phyloP scores from a whole-genome alignment of 164 flowering plant genomes.

The Cinnamomum chago region DNA sequence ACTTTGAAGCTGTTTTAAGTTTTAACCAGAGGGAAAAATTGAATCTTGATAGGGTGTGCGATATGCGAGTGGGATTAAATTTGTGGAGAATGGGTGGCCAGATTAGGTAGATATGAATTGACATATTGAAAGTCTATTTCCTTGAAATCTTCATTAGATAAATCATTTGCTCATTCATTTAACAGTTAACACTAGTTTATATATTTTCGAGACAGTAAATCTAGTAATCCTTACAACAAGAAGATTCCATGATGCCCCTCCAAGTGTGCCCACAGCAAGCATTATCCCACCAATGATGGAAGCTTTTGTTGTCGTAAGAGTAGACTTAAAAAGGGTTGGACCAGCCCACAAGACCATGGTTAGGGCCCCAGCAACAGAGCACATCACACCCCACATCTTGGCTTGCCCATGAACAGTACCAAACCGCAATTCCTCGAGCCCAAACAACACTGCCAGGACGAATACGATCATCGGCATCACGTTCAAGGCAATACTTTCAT shows the following conservation, averaged over 20 bases:
- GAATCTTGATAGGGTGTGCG: no score
- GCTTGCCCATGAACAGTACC: constrained; percentile 21
- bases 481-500: constrained; percentile 18
- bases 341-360: constrained; percentile 19
- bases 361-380: constrained; percentile 17
- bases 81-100: no score
- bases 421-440: constrained; percentile 15
- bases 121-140: no score
- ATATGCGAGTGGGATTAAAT: no score
- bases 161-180: no score
- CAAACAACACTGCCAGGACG: constrained; percentile 14
- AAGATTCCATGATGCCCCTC: constrained; percentile 11
- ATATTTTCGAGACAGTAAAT: not conserved
- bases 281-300: constrained; percentile 7
- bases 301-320: not conserved
- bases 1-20: no score
- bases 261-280: constrained; percentile 9
- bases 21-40: no score
- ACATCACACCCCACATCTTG: constrained; percentile 16
- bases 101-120: no score
- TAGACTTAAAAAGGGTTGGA: constrained; percentile 2
- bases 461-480: constrained; percentile 9
- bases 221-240: constrained; percentile 9
- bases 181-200: no score
- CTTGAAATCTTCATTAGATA: no score